Percentiles rank a stretch among this genome's conserved stretches.
Conservation (phyloP, 257 asterid genomes). For the Paraleonurus japonicus region DNA sequence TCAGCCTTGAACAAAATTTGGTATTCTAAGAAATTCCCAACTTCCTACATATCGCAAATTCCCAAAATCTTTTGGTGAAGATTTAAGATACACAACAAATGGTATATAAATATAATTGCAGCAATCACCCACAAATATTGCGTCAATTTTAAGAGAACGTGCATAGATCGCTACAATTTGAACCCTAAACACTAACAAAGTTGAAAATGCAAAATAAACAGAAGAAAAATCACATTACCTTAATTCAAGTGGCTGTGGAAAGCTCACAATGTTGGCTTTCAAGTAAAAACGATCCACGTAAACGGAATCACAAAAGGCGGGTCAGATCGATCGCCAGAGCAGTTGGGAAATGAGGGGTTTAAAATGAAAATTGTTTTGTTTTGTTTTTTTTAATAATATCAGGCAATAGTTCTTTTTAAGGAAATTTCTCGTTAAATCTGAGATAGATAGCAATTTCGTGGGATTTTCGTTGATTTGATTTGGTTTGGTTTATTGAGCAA, state of each 20-base stretch:
- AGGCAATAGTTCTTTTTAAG: not conserved
- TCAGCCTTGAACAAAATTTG: not conserved
- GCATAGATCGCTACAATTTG: conserved; percentile 27
- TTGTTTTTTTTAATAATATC: not conserved
- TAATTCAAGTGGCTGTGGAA: conserved; percentile 16
- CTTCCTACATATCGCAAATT: not conserved
- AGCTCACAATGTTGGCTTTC: conserved; percentile 13
- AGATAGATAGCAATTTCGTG: conserved; percentile 9
- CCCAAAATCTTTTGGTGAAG: not conserved
- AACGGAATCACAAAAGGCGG: conserved; percentile 15
- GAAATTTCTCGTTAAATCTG: not conserved
- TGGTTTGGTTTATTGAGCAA: conserved; percentile 22
- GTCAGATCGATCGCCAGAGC: conserved; percentile 32
- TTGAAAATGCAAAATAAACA: not conserved
- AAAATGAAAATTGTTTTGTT: not conserved
- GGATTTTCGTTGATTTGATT: conserved; percentile 25
- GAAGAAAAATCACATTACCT: conserved; percentile 28
- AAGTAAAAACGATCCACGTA: not conserved
- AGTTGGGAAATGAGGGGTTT: conserved; percentile 26
- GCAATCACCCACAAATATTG: not conserved
- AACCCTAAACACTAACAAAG: conserved; percentile 21
- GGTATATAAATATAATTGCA: not conserved
- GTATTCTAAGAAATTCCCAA: not conserved
- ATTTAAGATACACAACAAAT: not conserved
- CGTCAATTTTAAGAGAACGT: not conserved